Percentiles rank a stretch among this genome's conserved stretches.
phyloP scores from a whole-genome alignment of 805 yeast species.

The Komagataella phaffii region DNA sequence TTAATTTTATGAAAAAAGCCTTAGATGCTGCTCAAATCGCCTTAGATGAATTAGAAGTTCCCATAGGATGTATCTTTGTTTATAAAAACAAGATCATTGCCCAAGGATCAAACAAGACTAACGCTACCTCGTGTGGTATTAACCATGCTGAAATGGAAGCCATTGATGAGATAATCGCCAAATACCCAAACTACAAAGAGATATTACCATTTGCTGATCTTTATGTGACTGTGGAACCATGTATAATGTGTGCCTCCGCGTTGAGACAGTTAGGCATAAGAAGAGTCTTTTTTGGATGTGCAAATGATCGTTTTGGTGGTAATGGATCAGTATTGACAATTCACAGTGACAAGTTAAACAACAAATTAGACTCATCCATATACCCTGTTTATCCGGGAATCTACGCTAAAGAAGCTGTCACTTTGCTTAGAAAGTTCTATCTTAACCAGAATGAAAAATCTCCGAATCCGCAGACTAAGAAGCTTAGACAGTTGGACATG shows the following conservation, averaged over 20 bases:
- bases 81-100: slow-evolving; percentile 40
- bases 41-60: slow-evolving; percentile 57
- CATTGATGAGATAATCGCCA: slow-evolving; percentile 35
- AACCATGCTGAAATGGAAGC: slow-evolving; percentile 90
- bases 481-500: slow-evolving; percentile 44
- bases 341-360: slow-evolving; percentile 24
- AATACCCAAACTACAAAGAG: slow-evolving; percentile 14
- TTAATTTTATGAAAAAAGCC: slow-evolving; percentile 36
- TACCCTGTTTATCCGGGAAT: slow-evolving; percentile 68
- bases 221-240: slow-evolving; percentile 95
- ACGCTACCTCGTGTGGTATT: slow-evolving; percentile 73
- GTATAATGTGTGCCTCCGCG: slow-evolving; percentile 95
- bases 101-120: slow-evolving; percentile 77
- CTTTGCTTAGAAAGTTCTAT: slow-evolving; percentile 72
- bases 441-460: slow-evolving; percentile 76
- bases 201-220: slow-evolving; percentile 46
- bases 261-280: slow-evolving; percentile 66
- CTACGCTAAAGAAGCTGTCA: slow-evolving; percentile 67
- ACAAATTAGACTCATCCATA: slow-evolving; percentile 11
- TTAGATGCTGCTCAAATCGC: slow-evolving; percentile 50
- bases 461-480: slow-evolving; percentile 67
- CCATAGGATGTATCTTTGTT: slow-evolving; percentile 72
- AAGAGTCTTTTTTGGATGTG: slow-evolving; percentile 80
- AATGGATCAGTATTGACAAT: slow-evolving; percentile 75
- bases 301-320: slow-evolving; percentile 93